Evolutionary conservation across 1,284 basidiomycete genomes (phyloP).

Genomic region (Trametes hirsuta): DNA sequence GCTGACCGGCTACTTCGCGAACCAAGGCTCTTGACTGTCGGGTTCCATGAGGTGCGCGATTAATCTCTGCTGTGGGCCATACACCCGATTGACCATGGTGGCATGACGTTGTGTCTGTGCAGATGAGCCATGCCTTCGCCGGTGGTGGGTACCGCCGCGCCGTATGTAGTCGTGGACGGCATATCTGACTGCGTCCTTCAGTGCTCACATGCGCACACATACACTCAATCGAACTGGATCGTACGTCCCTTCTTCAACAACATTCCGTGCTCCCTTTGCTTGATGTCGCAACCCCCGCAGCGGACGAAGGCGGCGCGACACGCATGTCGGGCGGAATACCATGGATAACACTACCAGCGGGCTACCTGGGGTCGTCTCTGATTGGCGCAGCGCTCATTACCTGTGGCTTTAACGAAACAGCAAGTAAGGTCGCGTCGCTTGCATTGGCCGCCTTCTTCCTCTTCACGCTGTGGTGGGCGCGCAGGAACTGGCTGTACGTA

Average conservation of each 20-base stretch:
- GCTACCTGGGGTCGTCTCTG: conserved; percentile 90
- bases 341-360: conserved; percentile 86
- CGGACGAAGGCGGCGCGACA: conserved; percentile 93
- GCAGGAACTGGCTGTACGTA: conserved; percentile 77
- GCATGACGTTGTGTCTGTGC: neutral
- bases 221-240: conserved; percentile 85
- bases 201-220: conserved; percentile 91
- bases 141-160: conserved; percentile 27
- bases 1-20: neutral
- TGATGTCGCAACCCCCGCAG: conserved; percentile 40
- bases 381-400: conserved; percentile 91
- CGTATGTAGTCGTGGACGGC: neutral
- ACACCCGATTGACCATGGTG: neutral
- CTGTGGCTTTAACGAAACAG: conserved; percentile 93
- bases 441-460: conserved; percentile 87
- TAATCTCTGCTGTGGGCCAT: neutral
- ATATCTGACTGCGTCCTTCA: conserved; percentile 9
- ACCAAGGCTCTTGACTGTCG: conserved; percentile 75
- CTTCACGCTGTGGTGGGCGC: conserved; percentile 92
- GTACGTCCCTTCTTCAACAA: conserved; percentile 44
- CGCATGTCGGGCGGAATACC: conserved; percentile 92
- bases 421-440: conserved; percentile 87
- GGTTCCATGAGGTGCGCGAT: conserved; percentile 81
- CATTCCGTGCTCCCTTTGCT: neutral
- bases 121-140: conserved; percentile 81